Evolutionary conservation across 2,329 filamentous ascomycete genomes (phyloP), one percentile per base, ranked within the genome.

Genomic region (Venturia pyrina): DNA sequence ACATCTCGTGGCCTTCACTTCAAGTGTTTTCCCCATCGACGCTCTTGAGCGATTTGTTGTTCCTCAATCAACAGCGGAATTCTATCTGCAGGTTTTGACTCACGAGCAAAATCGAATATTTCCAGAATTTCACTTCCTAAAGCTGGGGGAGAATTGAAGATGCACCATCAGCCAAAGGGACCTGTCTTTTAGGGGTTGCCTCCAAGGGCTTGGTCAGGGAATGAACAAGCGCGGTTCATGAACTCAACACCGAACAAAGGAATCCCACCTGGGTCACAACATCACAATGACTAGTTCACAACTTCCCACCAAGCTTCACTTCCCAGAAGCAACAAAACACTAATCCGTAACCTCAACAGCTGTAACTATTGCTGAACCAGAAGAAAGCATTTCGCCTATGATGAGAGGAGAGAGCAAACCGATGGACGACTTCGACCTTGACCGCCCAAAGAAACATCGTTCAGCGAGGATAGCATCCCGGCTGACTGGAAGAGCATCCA

Each of bases 401-500:
- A 76, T 81, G 68, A 75, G 77, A 34, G 79, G 75, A 32, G 78
- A 76, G 64, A 74, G 77, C 66, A 81, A 81, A 67, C 76, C 78
- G 32, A 69, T 76, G n/a, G 74, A 76, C 24, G 75, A 76, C 24
- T 72, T 77, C 62, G 73, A 75, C 48, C 72, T 79, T 59, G 78
- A 78, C 53, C 74, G 77, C 24, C 74, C 75, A 44, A 75, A 76
- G 57, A 71, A 71, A 64, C 71, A 72, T 32, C 75, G 72, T 63
- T 70, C 72, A 37, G 73, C 78, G 44, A 78, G 75, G 69, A 70
- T 77, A 13, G 75, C 63, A 34, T 74, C 75, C 6, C 78, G 79
- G 44, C 72, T 81, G 19, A 78, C 76, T 21, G 79, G 79, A n/a
- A 73, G 79, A 46, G 75, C 74, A 41, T 73, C 75, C 2, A 69